phyloP scores from a whole-genome alignment of 805 yeast genomes.

The Groenewaldozyma tartarivorans region DNA sequence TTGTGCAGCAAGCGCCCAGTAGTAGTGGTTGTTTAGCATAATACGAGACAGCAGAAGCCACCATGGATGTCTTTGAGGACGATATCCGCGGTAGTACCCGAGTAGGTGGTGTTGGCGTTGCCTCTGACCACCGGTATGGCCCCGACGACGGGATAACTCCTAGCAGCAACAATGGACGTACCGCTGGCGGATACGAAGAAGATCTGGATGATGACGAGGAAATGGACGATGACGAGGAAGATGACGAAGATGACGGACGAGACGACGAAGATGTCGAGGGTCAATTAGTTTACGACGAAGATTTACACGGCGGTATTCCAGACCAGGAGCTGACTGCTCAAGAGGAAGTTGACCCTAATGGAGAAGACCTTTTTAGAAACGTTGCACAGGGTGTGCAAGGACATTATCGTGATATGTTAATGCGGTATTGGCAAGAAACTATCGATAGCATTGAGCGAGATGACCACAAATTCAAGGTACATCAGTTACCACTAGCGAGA shows the following conservation, averaged over 20 bases:
- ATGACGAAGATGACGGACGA: not conserved
- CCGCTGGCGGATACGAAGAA: not conserved
- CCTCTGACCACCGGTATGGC: too few species aligned
- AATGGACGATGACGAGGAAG: constrained; percentile 5
- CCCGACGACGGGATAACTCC: too few species aligned
- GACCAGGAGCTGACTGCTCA: not conserved
- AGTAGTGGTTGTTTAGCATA: too few species aligned
- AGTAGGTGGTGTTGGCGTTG: too few species aligned
- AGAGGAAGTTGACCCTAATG: not conserved
- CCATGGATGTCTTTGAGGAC: too few species aligned
- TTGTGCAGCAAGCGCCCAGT: too few species aligned
- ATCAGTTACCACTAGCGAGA: constrained; percentile 90
- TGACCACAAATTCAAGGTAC: constrained; percentile 71
- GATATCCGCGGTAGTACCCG: too few species aligned
- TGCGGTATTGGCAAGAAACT: constrained; percentile 96
- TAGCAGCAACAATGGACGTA: too few species aligned
- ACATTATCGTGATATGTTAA: constrained; percentile 74
- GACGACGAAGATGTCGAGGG: not conserved
- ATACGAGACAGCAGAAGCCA: too few species aligned
- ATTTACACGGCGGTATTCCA: not conserved
- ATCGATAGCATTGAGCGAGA: constrained; percentile 80
- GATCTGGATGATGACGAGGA: constrained; percentile 4
- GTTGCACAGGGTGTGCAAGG: constrained; percentile 91
- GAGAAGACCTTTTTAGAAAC: constrained; percentile 54
- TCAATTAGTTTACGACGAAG: not conserved